These are phyloP conservation scores for Coemansia erecta DNA, from an alignment of 192 early-diverging fungal species.

Conservation along the genomic window DNA sequence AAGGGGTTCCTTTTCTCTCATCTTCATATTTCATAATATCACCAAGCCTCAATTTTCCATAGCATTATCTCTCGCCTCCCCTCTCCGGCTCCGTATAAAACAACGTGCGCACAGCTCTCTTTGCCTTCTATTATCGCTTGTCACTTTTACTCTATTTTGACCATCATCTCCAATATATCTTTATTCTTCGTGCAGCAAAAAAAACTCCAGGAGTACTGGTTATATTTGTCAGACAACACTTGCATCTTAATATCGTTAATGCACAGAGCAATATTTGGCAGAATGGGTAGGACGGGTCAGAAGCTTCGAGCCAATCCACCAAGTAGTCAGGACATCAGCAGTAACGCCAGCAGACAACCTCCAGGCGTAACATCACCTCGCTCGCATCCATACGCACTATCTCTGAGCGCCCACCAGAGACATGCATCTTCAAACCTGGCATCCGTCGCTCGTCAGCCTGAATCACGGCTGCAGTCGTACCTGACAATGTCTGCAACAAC, in stretches of 20 bases:
- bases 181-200: neutral
- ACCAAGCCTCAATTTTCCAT: too few relatives aligned
- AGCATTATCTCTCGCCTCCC: too few relatives aligned
- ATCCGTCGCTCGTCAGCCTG: neutral
- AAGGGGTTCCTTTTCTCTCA: conserved; percentile 4
- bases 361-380: conserved; percentile 6
- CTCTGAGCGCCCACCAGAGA: neutral
- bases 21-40: neutral
- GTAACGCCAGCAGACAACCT: conserved; percentile 3
- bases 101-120: too few relatives aligned
- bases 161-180: neutral
- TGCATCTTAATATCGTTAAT: conserved; percentile 7
- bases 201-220: neutral
- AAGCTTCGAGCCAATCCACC: conserved; percentile 18
- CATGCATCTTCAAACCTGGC: neutral
- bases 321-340: too few relatives aligned
- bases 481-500: neutral
- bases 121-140: too few relatives aligned
- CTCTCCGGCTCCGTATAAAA: too few relatives aligned
- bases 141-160: too few relatives aligned
- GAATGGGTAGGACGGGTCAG: conserved; percentile 40
- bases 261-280: conserved; percentile 27
- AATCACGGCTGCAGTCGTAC: neutral
- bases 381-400: conserved; percentile 25
- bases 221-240: too few relatives aligned